phyloP scores from a whole-genome alignment of 164 flowering plant genomes.

The Nymphaea colorata region DNA sequence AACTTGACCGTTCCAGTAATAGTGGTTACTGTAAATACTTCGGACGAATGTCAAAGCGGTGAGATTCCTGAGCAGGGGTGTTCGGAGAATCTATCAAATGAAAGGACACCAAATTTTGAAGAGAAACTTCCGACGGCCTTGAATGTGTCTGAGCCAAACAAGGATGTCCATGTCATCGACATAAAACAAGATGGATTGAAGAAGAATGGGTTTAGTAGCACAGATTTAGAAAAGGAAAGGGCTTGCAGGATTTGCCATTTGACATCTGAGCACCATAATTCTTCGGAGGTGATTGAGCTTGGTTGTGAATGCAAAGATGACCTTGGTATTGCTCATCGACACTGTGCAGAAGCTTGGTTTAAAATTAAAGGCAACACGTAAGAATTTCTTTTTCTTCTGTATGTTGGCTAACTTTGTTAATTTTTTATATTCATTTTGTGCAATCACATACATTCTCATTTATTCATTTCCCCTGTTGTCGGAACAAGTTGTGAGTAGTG shows the following conservation, averaged over 20 bases:
- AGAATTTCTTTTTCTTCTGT: background rate
- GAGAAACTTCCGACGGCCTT: background rate
- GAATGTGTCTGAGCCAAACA: background rate
- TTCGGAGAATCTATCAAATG: background rate
- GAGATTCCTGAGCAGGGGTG: background rate
- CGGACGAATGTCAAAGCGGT: background rate
- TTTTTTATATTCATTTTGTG: background rate
- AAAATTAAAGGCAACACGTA: constrained; percentile 86
- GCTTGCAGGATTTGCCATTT: constrained; percentile 87
- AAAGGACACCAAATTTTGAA: background rate
- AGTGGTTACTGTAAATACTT: background rate
- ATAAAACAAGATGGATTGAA: constrained; percentile 5
- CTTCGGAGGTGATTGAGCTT: constrained; percentile 40
- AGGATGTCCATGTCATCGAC: background rate
- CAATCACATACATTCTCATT: background rate
- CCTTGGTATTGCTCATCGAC: constrained; percentile 59
- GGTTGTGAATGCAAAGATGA: constrained; percentile 87
- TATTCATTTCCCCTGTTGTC: background rate
- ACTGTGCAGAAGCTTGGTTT: constrained; percentile 92
- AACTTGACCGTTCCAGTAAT: background rate
- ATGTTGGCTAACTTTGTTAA: background rate
- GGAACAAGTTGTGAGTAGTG: no score
- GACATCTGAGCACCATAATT: constrained; percentile 25
- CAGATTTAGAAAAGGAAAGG: constrained; percentile 25
- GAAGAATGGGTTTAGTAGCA: background rate